Base-by-base conservation (phyloP, 2,329 filamentous ascomycete genomes). In the Ascochyta viciae-villosae region DNA sequence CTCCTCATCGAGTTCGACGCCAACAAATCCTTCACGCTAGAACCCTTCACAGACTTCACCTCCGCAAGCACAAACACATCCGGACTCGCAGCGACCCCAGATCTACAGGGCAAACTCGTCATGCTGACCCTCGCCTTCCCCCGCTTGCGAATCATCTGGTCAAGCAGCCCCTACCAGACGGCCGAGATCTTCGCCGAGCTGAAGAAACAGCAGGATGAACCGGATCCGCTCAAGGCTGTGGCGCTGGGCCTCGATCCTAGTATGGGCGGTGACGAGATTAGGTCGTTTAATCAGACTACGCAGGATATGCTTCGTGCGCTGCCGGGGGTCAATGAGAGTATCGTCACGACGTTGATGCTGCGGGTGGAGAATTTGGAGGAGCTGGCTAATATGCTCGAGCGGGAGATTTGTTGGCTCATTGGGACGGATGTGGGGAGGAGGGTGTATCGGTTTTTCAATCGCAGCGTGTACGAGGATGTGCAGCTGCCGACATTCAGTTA, bases 1-100 rank as follows among this genome's bases (percentile, higher is more conserved):
- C 86, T 99, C 6, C 85, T 99, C 40, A 98, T 99, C 70, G 95
- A 99, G 76, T 99, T 99, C 74, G 93, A 97, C 74, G 90, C 96
- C 73, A 94, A 96, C 79, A 97, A 96, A 75, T 94, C 91, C 4
- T 99, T 99, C 76, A 98, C 93, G 0, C 87, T 99, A 15, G 95
- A 83, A 49, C 81, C 81, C 0, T 83, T 83, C 57, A 76, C 80
- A 1, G 81, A 83, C 57, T 73, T 81, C 40, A 65, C 60, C 12
- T 62, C 60, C 1, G 53, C 65, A 4, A 70, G 85, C n/a, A 86
- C 83, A 50, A 86, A 83, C 50, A 75, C 88, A 9, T 83, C 88
- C 0, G 81, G 82, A 43, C 76, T 82, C 79, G 55, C 71, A 2
- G 57, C 59, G 0, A 83, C 86, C 0, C 89, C 89, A 33, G 95